Base-by-base conservation (phyloP, 1,284 basidiomycete genomes). In the Boletus smithii region DNA sequence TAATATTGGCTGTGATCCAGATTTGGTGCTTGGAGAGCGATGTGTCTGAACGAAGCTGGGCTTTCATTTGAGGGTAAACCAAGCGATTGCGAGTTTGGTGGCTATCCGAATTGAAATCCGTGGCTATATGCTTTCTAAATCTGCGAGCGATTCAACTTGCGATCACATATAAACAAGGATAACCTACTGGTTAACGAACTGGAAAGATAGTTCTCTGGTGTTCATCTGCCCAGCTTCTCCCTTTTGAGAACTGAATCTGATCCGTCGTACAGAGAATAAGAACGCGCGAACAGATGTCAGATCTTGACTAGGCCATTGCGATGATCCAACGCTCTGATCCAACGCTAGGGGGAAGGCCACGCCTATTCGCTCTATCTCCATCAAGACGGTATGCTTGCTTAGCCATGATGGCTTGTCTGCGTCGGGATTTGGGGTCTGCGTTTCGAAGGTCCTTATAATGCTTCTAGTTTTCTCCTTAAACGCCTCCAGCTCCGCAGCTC, bases 381-480 rank as follows among this genome's bases (percentile, higher is more conserved):
- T 69, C 11, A 77, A 73, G 45, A 95, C 70, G 35, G 79, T 73
- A 51, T 85, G 82, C 31, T 79, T 70, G 46, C 82, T 79, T 22
- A 94, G 68, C 84, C 85, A 88, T 8, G 80, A 77, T 9, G 65
- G 56, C 33, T 68, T 59, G 49, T 71, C 63, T 33, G 75, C 52
- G 35, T 68, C 62, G 22, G 68, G 56, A 48, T 79, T 72, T 18
- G 69, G 70, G 54, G 74, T 57, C 61, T 80, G 72, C 57, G 80
- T 71, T 52, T 88, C 88, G 48, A 91, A 83, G 0, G 90, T 88
- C 46, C 78, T 77, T 53, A 90, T 72, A 50, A 92, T 75, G 22
- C 70, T 80, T 53, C 76, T 76, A 0, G 88, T 83, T 67, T 89
- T 90, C 61, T 86, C 80, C 59, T 89, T 91, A 70, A 97, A 90